Evolutionary conservation across 2,329 filamentous ascomycete species (phyloP), one percentile per base, ranked within the genome.

Genomic region (Tothia fuscella): DNA sequence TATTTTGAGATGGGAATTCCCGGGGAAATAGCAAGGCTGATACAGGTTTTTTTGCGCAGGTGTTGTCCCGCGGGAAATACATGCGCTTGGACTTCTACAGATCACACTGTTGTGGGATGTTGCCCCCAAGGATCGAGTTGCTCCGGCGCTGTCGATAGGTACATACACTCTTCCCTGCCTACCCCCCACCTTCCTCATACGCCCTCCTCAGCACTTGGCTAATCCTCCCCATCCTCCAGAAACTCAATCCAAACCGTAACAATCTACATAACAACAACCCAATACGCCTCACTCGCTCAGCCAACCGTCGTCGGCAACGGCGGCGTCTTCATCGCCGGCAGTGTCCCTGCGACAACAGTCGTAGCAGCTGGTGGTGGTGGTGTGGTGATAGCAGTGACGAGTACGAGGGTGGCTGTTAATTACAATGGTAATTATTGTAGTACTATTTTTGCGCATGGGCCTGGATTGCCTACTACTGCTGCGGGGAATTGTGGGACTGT

Each of bases 401-500:
- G 25, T 3, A 31, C 16, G 12, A 40, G 25, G 16, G 16, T 29
- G 3, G 42, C 35, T 20, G 46, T 45, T 5, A 33, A 44, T 6
- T 34, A 50, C 25, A 53, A 48, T 26, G 57, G 58, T 4, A 61
- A 58, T 30, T 62, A 58, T 45, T 53, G 53, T 6, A 63, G 59
- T 1, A 48, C 61, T 9, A 59, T 53, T 3, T 59, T 32, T 17
- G 22, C 56, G 53, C 44, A 53, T 7, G 58, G 57, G 1, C 56
- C 56, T 2, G 58, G 51, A 4, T 44, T 62, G 7, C 60, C 59
- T 5, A 55, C 51, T 29, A 53, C 53, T 32, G 50, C 44, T 9
- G 45, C 55, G 41, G 60, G 58, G 16, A 38, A 47, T n/a, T 63
- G 60, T 35, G 60, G 60, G 2, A 60, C 56, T 0, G 58, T 63